These are phyloP conservation scores for Rhexocercosporidium sp. DNA, from an alignment of 2,329 filamentous ascomycete genomes.

Conservation along the genomic window DNA sequence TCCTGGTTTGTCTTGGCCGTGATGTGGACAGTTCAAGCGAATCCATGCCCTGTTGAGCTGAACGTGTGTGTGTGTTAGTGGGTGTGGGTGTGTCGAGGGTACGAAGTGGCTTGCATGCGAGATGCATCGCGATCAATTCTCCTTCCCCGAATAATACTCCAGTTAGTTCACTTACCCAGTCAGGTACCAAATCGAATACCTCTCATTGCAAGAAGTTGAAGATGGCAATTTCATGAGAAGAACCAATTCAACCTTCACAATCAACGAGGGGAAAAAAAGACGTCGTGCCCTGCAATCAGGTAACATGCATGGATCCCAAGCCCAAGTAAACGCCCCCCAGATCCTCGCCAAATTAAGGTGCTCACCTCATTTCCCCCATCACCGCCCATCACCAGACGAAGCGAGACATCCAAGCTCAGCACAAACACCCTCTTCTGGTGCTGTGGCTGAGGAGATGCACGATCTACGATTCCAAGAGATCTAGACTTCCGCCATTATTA, in stretches of 20 bases:
- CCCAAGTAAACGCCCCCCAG: background rate
- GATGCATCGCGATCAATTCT: background rate
- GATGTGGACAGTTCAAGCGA: background rate
- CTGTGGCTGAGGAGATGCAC: slow-evolving; percentile 10
- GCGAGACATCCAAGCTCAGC: background rate
- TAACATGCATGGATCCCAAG: no score
- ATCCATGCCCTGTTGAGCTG: background rate
- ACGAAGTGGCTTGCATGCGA: background rate
- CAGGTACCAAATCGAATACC: no score
- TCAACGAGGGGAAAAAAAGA: no score
- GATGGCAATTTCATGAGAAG: background rate
- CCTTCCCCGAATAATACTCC: background rate
- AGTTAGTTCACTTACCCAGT: no score
- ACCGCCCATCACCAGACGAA: background rate
- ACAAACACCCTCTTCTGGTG: background rate
- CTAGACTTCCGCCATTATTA: no score
- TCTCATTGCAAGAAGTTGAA: no score
- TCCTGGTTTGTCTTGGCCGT: no score
- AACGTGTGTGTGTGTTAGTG: no score
- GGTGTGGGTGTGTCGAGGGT: no score
- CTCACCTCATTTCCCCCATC: slow-evolving; percentile 5
- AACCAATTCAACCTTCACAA: background rate
- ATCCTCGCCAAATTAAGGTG: slow-evolving; percentile 19
- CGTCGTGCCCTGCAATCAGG: no score
- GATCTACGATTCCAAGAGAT: background rate